Evolutionary conservation across 2,329 filamentous ascomycete genomes (phyloP), one percentile per base, ranked within the genome.

Genomic region (Dothiorella sarmentorum): DNA sequence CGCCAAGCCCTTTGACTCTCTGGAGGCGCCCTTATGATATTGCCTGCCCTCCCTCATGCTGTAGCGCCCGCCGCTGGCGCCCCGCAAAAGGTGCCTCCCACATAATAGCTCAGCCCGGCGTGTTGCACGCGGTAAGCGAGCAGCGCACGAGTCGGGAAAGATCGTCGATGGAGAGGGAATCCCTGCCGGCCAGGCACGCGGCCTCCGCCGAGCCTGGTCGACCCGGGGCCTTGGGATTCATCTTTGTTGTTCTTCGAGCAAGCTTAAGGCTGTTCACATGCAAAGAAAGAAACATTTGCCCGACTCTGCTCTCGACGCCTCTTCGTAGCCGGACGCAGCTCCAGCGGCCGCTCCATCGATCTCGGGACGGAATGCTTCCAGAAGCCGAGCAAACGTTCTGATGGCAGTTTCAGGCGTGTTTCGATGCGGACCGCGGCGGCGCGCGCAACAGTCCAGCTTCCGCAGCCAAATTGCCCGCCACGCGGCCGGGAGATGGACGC

Each of bases 171-270:
- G 47, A 31, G 38, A 37, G 45, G 57, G 57, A 59, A 53, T 47
- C 57, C 57, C 57, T 53, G 57, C 37, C 45, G 40, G 45, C 47
- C 45, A 59, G 57, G 45, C 57, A 53, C 57, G 57, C 57, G 56
- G 56, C 56, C 56, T 49, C 44, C 55, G 56, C 56, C 56, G 56
- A 58, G 56, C 56, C 56, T 38, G 24, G 45, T 20, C 29, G 57
- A 53, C 49, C 57, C 57, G 31, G 40, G 57, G 57, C 38, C 26
- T 44, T 49, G 57, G 57, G 47, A 59, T 44, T 17, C 29, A 38
- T 49, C 44, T 57, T 42, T n/a, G n/a, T 47, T 47, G 55, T 40
- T 56, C 55, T 56, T 42, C 51, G 42, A 15, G 53, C 40, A 44
- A 18, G 52, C 52, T 17, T 42, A 42, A 20, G 55, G 42, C 56